A percentile compares a stretch with the other conserved stretches of the same genome.
phyloP scores from a whole-genome alignment of 805 yeast genomes.

The Cyberlindnera xishuangbannaensis region DNA sequence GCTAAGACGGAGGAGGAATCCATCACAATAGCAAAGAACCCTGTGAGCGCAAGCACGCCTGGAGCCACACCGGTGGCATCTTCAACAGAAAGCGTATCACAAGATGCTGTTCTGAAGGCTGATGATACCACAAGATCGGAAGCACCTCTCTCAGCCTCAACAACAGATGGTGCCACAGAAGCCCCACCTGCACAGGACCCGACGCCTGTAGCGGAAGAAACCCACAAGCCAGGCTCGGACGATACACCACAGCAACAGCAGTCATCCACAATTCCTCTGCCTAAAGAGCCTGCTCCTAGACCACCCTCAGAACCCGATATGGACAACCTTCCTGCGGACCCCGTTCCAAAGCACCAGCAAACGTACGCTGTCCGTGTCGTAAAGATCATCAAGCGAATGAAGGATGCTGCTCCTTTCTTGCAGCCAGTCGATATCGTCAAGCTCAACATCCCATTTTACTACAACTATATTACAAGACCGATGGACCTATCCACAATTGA shows the following conservation, averaged over 20 bases:
- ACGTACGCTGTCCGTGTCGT: slow-evolving; percentile 73
- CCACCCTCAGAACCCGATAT: slow-evolving; percentile 72
- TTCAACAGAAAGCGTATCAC: no score
- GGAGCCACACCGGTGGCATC: no score
- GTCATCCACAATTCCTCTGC: slow-evolving; percentile 5
- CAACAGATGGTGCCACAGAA: no score
- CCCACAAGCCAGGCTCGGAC: no score
- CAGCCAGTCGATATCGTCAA: slow-evolving; percentile 87
- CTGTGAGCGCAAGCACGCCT: no score
- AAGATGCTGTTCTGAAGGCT: no score
- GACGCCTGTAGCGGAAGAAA: no score
- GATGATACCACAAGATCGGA: no score
- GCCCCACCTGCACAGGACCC: no score
- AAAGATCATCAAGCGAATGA: slow-evolving; percentile 81
- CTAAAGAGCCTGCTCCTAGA: slow-evolving; percentile 59
- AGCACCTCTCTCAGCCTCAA: no score
- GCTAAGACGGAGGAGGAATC: slow-evolving; percentile 6
- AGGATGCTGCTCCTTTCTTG: slow-evolving; percentile 88
- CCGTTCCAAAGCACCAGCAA: slow-evolving; percentile 78
- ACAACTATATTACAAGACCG: slow-evolving; percentile 75
- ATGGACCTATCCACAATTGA: slow-evolving; percentile 95
- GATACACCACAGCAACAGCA: slow-evolving; percentile 5
- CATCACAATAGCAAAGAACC: no score
- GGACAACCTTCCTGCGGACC: slow-evolving; percentile 57
- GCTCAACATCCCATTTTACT: slow-evolving; percentile 86